These are phyloP conservation scores for Hypoxylon fuscum DNA, from an alignment of 495 filamentous ascomycete genomes.

Conservation along the genomic window DNA sequence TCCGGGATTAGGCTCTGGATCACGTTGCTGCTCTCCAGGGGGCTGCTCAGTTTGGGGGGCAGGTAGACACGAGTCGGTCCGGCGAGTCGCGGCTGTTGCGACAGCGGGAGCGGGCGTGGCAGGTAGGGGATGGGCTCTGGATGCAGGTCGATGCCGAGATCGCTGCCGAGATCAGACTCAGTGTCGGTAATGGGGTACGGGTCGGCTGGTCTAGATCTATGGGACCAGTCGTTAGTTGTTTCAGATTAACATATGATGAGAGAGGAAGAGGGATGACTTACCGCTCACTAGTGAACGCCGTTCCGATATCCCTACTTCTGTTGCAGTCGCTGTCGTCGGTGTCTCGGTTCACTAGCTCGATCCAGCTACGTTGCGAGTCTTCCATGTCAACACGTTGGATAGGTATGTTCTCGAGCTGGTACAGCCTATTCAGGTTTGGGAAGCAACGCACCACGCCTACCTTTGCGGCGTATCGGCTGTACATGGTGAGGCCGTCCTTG, in stretches of 20 bases:
- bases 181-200: neutral
- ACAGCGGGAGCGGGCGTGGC: too few relatives aligned
- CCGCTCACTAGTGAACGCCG: neutral
- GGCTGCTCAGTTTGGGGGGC: neutral
- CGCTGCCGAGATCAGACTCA: too few relatives aligned
- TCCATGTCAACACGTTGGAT: neutral
- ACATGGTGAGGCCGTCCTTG: slow-evolving; percentile 76
- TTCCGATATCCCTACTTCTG: neutral
- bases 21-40: slow-evolving; percentile 1
- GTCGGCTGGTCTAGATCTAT: neutral
- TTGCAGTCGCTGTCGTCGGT: neutral
- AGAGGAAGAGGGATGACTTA: slow-evolving; percentile 3
- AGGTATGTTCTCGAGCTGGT: too few relatives aligned
- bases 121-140: too few relatives aligned
- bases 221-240: too few relatives aligned
- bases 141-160: too few relatives aligned
- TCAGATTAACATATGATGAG: too few relatives aligned
- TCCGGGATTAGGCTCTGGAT: slow-evolving; percentile 7
- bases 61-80: too few relatives aligned
- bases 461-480: slow-evolving; percentile 63
- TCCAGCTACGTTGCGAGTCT: slow-evolving; percentile 8
- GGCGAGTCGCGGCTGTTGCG: too few relatives aligned
- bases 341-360: slow-evolving; percentile 1
- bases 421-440: slow-evolving; percentile 52
- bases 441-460: slow-evolving; percentile 62